Evolutionary conservation across 148 eudicot species (phyloP).

Genomic region (Fagopyrum esculentum): DNA sequence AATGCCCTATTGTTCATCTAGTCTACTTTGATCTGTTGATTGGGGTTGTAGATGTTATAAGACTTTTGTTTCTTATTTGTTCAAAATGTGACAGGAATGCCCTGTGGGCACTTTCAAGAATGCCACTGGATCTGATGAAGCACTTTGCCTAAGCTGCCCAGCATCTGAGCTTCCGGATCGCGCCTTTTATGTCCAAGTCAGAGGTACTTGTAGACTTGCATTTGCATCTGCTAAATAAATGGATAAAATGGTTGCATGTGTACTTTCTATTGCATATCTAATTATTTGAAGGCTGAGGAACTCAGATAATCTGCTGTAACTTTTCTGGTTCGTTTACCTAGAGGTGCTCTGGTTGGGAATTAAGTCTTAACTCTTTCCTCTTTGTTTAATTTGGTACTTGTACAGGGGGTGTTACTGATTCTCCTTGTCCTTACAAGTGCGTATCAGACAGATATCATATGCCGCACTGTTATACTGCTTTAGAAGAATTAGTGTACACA

Average conservation of each 20-base stretch:
- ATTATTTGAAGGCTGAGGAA: background rate
- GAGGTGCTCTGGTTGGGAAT: background rate
- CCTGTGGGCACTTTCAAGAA: slow-evolving; percentile 93
- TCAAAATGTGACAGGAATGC: slow-evolving; percentile 61
- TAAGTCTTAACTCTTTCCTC: slow-evolving; percentile 6
- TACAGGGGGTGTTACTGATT: slow-evolving; percentile 76
- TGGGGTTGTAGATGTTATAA: slow-evolving; percentile 7
- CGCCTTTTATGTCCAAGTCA: slow-evolving; percentile 55
- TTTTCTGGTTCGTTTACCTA: background rate
- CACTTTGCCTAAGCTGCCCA: slow-evolving; percentile 75
- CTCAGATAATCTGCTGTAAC: background rate
- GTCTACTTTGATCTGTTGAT: background rate
- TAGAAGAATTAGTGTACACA: slow-evolving; percentile 80
- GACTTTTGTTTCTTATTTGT: background rate
- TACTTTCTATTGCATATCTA: background rate
- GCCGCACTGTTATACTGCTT: slow-evolving; percentile 92
- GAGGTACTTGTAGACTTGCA: slow-evolving; percentile 47
- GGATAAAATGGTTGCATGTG: background rate
- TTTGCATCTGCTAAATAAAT: background rate
- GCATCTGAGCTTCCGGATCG: slow-evolving; percentile 71
- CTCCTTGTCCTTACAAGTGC: slow-evolving; percentile 95
- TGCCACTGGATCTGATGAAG: slow-evolving; percentile 65
- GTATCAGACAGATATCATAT: slow-evolving; percentile 88
- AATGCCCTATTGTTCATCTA: background rate
- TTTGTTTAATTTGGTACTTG: slow-evolving; percentile 9